phyloP scores from a whole-genome alignment of 2,329 filamentous ascomycete species.

The Phialemonium atrogriseum region DNA sequence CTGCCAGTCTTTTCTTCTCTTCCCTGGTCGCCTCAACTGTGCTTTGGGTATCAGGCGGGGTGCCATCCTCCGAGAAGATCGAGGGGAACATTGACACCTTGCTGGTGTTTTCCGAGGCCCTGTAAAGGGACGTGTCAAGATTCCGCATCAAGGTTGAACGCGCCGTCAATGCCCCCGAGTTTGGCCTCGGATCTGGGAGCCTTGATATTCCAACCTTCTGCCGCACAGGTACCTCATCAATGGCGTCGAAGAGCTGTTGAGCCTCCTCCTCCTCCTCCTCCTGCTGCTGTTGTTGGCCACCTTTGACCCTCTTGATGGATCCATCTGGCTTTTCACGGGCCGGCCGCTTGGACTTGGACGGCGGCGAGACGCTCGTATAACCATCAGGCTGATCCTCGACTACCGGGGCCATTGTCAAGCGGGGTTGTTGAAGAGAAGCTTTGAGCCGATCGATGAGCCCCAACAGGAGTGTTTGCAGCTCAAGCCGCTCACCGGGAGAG shows the following conservation, averaged over 20 bases:
- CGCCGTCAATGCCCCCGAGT: slow-evolving; percentile 4
- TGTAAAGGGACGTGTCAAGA: slow-evolving; percentile 6
- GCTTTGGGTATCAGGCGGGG: slow-evolving; percentile 21
- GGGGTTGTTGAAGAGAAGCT: no score
- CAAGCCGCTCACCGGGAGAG: slow-evolving; percentile 9
- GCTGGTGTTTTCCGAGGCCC: slow-evolving; percentile 22
- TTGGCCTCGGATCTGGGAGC: no score
- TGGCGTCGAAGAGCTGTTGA: neutral
- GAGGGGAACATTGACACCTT: slow-evolving; percentile 20
- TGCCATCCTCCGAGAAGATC: slow-evolving; percentile 23
- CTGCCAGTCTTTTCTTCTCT: slow-evolving; percentile 7
- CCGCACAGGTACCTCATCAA: neutral
- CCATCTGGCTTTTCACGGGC: neutral
- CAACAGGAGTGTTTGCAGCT: slow-evolving; percentile 16
- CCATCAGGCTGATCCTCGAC: neutral
- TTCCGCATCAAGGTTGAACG: no score
- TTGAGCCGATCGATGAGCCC: slow-evolving; percentile 9
- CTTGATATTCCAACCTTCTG: neutral
- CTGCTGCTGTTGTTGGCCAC: neutral
- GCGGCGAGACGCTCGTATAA: neutral
- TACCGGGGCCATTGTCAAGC: no score
- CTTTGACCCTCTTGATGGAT: slow-evolving; percentile 1
- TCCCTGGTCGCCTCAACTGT: slow-evolving; percentile 21
- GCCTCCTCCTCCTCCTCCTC: neutral
- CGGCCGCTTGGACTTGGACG: neutral